Evolutionary conservation across 2,329 filamentous ascomycete species (phyloP), one percentile per base, ranked within the genome.

Genomic region (Pezicula neosporulosa): DNA sequence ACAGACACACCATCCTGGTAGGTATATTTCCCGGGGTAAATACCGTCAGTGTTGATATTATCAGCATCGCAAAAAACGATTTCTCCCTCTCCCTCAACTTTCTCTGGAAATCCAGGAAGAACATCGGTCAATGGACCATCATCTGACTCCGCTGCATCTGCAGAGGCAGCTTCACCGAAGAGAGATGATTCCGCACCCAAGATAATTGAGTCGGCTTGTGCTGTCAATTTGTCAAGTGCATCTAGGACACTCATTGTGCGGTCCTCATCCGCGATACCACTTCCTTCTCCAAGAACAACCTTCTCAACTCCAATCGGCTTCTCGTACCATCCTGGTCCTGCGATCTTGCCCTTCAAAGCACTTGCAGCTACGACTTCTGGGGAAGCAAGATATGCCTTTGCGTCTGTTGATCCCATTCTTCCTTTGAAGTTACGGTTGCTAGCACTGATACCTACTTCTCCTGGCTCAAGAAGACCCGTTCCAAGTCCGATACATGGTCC

Each of bases 311-410:
- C 83, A 49, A 85, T 82, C 0, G 90, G 88, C 63, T 80, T 79
- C 68, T 89, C 67, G 66, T 95, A 97, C 78, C 80, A 85, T 21
- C 88, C 90, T 1, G 93, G 89, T 0, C 91, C 88, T 9, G 83
- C 74, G 35, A 92, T 90, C 54, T 78, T 79, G 12, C 89, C 89
- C 15, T 76, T 63, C 0, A 97, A 72, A 2, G 93, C 93, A 62
- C 89, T 95, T 7, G 94, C 92, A 4, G 93, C 93, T 1, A 97
- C 93, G 2, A 96, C 86, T 64, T 97, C 92, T 1, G 94, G 92
- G 58, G 87, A 93, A 6, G 86, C 88, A 1, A 97, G 83, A 66
- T 96, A 97, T 0, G 90, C 90, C 63, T 90, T 85, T 0, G 90
- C 89, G 5, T 89, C 82, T 3, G 80, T 83, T 13, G 81, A 86